Evolutionary conservation across 129 eudicot genomes (phyloP).

Genomic region (Kitagawia praeruptora): DNA sequence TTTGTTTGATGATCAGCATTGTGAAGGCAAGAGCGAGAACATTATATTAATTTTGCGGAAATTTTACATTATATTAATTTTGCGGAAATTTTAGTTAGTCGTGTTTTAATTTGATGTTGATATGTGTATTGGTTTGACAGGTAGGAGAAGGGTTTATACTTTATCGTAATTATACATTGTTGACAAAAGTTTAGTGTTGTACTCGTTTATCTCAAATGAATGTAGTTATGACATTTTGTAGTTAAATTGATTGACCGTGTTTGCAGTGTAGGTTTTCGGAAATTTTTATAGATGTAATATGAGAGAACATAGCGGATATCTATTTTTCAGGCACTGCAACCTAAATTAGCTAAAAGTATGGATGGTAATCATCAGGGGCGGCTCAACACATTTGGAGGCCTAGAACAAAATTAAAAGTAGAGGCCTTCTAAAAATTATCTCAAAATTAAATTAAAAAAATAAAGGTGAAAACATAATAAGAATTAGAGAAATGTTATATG

Average conservation of each 20-base stretch:
- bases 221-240: not conserved
- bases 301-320: not conserved
- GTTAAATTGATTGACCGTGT: not conserved
- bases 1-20: not conserved
- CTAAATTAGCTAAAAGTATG: not conserved
- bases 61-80: too few species aligned
- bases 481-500: too few species aligned
- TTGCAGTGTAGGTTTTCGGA: not conserved
- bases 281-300: not conserved
- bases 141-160: not conserved
- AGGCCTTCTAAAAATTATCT: too few species aligned
- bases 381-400: too few species aligned
- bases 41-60: not conserved
- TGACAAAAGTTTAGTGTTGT: not conserved
- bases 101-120: not conserved
- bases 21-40: not conserved
- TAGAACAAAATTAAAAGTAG: too few species aligned
- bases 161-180: too few species aligned
- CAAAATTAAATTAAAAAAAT: too few species aligned
- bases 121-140: not conserved
- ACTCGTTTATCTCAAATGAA: not conserved
- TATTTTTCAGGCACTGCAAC: not conserved
- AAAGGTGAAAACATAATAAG: too few species aligned
- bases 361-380: not conserved
- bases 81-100: not conserved